Evolutionary conservation across 148 eudicot species (phyloP).

Genomic region (Amaranthus hypochondriacus): DNA sequence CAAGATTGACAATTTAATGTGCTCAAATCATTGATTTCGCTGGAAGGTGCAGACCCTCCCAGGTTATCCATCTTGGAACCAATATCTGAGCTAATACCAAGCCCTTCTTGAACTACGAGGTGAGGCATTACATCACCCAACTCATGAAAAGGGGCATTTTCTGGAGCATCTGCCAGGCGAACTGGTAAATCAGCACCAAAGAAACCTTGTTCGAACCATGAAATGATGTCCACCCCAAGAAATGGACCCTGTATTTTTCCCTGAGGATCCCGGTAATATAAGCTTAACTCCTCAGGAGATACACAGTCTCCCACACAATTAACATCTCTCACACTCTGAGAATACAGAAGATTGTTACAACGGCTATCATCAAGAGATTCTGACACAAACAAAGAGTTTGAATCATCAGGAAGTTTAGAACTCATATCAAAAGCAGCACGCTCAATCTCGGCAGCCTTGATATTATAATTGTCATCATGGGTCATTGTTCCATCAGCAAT

Average conservation of each 20-base stretch:
- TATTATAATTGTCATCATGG: constrained; percentile 25
- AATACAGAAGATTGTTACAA: constrained; percentile 31
- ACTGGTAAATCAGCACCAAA: constrained; percentile 82
- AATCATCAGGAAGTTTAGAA: constrained; percentile 44
- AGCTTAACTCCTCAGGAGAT: constrained; percentile 69
- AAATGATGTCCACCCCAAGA: constrained; percentile 88
- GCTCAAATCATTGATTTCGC: constrained; percentile 39
- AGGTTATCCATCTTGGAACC: constrained; percentile 36
- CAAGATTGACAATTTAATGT: constrained; percentile 40
- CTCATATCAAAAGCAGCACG: constrained; percentile 31
- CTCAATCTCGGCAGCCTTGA: constrained; percentile 28
- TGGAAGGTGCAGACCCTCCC: constrained; percentile 33
- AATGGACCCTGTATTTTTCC: constrained; percentile 96
- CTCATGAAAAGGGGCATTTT: constrained; percentile 55
- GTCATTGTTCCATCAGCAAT: constrained; percentile 16
- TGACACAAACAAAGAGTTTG: constrained; percentile 40
- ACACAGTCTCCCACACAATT: constrained; percentile 37
- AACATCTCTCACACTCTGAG: constrained; percentile 31
- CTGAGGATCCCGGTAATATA: constrained; percentile 86
- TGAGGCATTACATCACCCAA: constrained; percentile 88
- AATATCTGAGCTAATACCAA: constrained; percentile 26
- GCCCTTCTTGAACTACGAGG: constrained; percentile 42
- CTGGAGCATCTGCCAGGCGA: constrained; percentile 71
- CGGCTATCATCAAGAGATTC: constrained; percentile 40
- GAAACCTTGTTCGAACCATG: constrained; percentile 98